Conservation (phyloP, 2,329 filamentous ascomycete species). For the Lojkania enalia region DNA sequence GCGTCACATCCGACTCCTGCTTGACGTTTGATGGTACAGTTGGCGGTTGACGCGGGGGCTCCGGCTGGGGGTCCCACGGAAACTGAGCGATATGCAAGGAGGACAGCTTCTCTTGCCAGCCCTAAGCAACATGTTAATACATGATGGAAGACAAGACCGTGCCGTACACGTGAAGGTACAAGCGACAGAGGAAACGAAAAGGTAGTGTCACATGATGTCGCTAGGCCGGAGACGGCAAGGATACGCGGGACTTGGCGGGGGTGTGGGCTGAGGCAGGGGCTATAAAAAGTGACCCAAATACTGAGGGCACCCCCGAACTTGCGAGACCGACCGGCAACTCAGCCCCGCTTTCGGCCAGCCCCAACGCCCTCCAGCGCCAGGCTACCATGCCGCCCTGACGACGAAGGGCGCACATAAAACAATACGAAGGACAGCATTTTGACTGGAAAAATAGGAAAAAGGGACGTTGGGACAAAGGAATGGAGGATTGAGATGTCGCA, state of each 20-base stretch:
- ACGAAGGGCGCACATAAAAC: slow-evolving; percentile 1
- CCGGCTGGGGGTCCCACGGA: slow-evolving; percentile 81
- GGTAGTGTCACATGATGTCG: slow-evolving; percentile 35
- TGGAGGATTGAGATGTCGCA: slow-evolving; percentile 7
- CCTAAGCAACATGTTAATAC: slow-evolving; percentile 56
- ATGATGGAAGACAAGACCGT: not conserved
- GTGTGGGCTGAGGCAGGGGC: slow-evolving; percentile 44
- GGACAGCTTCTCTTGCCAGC: slow-evolving; percentile 91
- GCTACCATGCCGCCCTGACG: slow-evolving; percentile 27
- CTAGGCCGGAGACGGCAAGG: slow-evolving; percentile 41
- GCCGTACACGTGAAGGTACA: not conserved
- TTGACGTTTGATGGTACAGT: slow-evolving; percentile 48
- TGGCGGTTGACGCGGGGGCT: slow-evolving; percentile 56
- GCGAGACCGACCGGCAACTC: slow-evolving; percentile 42
- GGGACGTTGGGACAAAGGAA: slow-evolving; percentile 15
- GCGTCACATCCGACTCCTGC: slow-evolving; percentile 33
- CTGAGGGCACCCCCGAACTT: slow-evolving; percentile 45
- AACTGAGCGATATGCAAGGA: slow-evolving; percentile 83
- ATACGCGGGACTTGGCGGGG: slow-evolving; percentile 41
- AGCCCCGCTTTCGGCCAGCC: slow-evolving; percentile 50
- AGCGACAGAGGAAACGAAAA: slow-evolving; percentile 14
- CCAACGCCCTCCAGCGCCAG: slow-evolving; percentile 28
- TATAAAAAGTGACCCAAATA: slow-evolving; percentile 55
- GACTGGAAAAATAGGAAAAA: slow-evolving; percentile 20
- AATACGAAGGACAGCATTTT: slow-evolving; percentile 6